phyloP scores from a whole-genome alignment of 768 basidiomycete genomes.

The Exidia glandulosa region DNA sequence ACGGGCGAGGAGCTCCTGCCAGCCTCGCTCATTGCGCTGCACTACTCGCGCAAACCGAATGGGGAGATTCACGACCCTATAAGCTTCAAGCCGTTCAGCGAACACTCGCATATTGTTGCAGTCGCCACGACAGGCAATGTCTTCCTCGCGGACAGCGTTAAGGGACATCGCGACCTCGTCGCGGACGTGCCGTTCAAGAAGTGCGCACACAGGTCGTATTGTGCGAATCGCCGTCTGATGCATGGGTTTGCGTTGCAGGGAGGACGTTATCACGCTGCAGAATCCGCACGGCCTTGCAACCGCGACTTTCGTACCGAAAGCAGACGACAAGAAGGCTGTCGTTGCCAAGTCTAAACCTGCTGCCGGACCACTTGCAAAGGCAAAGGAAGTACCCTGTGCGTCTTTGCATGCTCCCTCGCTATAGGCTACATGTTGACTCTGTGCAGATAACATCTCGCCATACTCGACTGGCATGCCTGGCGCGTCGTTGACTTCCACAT shows the following conservation, averaged over 20 bases:
- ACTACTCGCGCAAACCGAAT: slow-evolving; percentile 74
- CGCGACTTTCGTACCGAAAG: slow-evolving; percentile 21
- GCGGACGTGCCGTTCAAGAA: slow-evolving; percentile 78
- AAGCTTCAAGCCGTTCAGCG: slow-evolving; percentile 93
- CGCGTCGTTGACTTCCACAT: slow-evolving; percentile 88
- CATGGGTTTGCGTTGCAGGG: slow-evolving; percentile 35
- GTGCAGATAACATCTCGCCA: slow-evolving; percentile 81
- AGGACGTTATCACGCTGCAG: slow-evolving; percentile 89
- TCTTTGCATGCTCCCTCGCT: not conserved
- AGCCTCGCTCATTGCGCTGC: slow-evolving; percentile 63
- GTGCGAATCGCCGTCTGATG: not conserved
- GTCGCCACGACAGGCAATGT: slow-evolving; percentile 88
- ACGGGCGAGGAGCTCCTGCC: slow-evolving; percentile 64
- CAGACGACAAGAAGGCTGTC: slow-evolving; percentile 10
- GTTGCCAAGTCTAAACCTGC: not conserved
- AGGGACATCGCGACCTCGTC: slow-evolving; percentile 77
- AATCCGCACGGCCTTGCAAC: slow-evolving; percentile 74
- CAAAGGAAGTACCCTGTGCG: slow-evolving; percentile 59
- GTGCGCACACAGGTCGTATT: slow-evolving; percentile 25
- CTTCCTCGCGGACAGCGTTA: slow-evolving; percentile 83
- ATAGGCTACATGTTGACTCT: not conserved
- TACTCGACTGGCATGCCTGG: slow-evolving; percentile 84
- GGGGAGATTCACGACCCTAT: slow-evolving; percentile 92
- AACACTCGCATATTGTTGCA: slow-evolving; percentile 91
- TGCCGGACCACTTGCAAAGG: not conserved